phyloP scores from a whole-genome alignment of 352 stramenopile genomes.

The Phytopythium cucurbitacearum region DNA sequence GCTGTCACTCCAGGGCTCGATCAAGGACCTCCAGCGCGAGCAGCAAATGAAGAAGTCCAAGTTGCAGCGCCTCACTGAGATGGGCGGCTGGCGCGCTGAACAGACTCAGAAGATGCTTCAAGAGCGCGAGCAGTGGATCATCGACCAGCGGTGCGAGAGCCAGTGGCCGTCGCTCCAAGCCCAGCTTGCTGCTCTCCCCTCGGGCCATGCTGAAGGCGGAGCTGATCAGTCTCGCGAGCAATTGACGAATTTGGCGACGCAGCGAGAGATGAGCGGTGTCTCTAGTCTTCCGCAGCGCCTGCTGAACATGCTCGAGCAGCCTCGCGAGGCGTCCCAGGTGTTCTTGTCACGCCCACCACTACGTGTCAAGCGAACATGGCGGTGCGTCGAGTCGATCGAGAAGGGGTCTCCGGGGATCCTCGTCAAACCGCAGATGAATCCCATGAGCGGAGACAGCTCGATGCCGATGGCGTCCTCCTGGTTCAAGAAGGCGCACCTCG shows the following conservation, averaged over 20 bases:
- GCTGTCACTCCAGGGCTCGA: slow-evolving; percentile 52
- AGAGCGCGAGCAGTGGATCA: slow-evolving; percentile 57
- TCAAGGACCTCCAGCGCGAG: slow-evolving; percentile 78
- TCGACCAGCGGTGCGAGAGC: slow-evolving; percentile 48
- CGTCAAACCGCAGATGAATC: slow-evolving; percentile 89
- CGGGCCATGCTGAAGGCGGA: neutral
- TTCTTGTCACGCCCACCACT: slow-evolving; percentile 65
- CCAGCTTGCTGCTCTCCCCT: slow-evolving; percentile 28
- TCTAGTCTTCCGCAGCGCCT: slow-evolving; percentile 60
- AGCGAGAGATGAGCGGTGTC: slow-evolving; percentile 40
- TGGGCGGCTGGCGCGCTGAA: slow-evolving; percentile 74
- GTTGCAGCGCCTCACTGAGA: slow-evolving; percentile 57
- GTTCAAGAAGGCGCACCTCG: slow-evolving; percentile 86
- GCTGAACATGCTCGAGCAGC: slow-evolving; percentile 61
- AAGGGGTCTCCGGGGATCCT: slow-evolving; percentile 74
- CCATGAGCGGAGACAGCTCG: slow-evolving; percentile 86
- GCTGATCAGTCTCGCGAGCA: slow-evolving; percentile 6
- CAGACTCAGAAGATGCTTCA: slow-evolving; percentile 43
- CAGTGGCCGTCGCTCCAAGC: slow-evolving; percentile 52
- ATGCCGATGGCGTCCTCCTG: slow-evolving; percentile 69
- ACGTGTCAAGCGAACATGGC: slow-evolving; percentile 80
- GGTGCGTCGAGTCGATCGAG: slow-evolving; percentile 82
- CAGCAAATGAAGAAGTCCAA: slow-evolving; percentile 83
- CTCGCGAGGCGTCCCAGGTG: slow-evolving; percentile 34
- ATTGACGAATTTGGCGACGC: slow-evolving; percentile 20